Conservation (phyloP, 495 filamentous ascomycete species). For the Elaphomyces granulatus region DNA sequence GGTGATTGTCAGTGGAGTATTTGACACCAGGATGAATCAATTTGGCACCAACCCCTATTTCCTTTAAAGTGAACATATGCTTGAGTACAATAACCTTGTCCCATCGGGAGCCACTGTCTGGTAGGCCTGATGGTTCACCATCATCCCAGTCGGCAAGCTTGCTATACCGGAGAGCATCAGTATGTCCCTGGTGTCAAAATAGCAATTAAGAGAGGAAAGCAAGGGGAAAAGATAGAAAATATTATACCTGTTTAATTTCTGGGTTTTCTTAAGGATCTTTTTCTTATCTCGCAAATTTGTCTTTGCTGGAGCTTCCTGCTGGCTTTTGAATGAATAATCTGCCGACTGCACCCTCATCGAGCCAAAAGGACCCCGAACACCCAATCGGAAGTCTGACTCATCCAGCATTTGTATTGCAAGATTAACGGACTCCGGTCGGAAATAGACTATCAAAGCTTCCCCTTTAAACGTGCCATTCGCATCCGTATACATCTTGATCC, state of each 20-base stretch:
- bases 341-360: constrained; percentile 73
- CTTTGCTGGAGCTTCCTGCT: constrained; percentile 43
- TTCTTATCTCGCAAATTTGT: constrained; percentile 47
- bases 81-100: constrained; percentile 79
- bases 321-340: constrained; percentile 76
- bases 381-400: constrained; percentile 69
- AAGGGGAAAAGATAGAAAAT: not conserved
- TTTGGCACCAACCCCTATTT: constrained; percentile 50
- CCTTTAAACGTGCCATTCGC: constrained; percentile 78
- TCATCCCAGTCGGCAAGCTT: constrained; percentile 92
- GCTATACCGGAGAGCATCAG: constrained; percentile 25
- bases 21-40: not conserved
- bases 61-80: constrained; percentile 84
- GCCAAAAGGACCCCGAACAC: constrained; percentile 35
- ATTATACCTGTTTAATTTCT: constrained; percentile 59
- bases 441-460: constrained; percentile 85
- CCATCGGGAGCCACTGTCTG: constrained; percentile 44
- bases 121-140: constrained; percentile 50
- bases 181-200: too few relatives aligned
- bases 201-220: too few relatives aligned
- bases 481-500: constrained; percentile 88
- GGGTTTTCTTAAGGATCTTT: constrained; percentile 79
- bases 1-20: not conserved
- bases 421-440: constrained; percentile 78
- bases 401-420: constrained; percentile 86